phyloP scores from a whole-genome alignment of 352 stramenopile species.

The Phytophthora constricta region DNA sequence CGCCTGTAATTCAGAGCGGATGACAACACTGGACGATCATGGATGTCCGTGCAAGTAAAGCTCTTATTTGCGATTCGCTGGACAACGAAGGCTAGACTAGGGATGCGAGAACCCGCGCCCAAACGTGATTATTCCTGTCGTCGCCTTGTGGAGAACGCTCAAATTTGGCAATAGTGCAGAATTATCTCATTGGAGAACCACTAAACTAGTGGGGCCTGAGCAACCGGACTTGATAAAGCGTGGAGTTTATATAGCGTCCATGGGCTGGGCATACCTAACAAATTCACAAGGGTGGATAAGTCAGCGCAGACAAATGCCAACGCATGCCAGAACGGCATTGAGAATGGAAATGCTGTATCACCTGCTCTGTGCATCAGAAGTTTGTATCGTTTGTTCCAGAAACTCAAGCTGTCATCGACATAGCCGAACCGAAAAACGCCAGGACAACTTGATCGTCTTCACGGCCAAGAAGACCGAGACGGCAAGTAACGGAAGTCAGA shows the following conservation, averaged over 20 bases:
- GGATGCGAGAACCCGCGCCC: neutral
- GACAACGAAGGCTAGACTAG: neutral
- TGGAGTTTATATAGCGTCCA: conserved; percentile 1
- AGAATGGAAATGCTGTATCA: conserved; percentile 5
- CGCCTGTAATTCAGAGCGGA: neutral
- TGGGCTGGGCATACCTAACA: conserved; percentile 1
- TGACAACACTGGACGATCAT: conserved; percentile 7
- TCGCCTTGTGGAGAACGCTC: neutral
- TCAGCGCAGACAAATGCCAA: neutral
- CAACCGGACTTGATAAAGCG: conserved; percentile 4
- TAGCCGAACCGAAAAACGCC: neutral
- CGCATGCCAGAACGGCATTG: neutral
- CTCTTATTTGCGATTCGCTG: conserved; percentile 2
- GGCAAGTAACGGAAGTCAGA: neutral
- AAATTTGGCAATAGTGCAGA: neutral
- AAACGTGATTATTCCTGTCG: conserved; percentile 3
- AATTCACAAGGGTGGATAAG: neutral
- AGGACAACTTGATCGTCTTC: neutral
- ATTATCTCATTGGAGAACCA: conserved; percentile 1
- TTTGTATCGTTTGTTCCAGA: neutral
- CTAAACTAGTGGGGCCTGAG: neutral
- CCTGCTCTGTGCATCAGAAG: conserved; percentile 4
- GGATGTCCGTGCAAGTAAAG: neutral
- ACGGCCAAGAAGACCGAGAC: neutral
- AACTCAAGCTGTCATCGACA: conserved; percentile 1